These are phyloP conservation scores for Trametes gibbosa DNA, from an alignment of 768 basidiomycete species.

Conservation along the genomic window DNA sequence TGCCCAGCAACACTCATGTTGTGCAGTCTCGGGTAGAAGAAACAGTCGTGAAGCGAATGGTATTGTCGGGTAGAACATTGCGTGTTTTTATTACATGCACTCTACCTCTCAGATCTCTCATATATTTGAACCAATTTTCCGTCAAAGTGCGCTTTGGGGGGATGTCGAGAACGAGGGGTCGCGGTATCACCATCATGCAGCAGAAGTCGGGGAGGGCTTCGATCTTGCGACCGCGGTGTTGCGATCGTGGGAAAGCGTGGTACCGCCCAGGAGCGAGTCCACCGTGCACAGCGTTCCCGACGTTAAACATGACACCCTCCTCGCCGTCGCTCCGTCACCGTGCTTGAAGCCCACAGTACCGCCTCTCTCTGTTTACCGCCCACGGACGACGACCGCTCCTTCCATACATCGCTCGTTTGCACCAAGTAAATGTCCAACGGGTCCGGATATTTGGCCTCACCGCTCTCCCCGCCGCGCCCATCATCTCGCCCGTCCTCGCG, in stretches of 20 bases:
- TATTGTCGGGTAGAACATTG: too few species aligned
- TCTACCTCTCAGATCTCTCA: too few species aligned
- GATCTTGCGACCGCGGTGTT: constrained; percentile 6
- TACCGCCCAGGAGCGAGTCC: constrained; percentile 12
- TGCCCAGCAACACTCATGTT: neutral
- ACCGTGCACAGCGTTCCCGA: constrained; percentile 14
- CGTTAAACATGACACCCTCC: constrained; percentile 9
- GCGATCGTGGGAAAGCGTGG: constrained; percentile 14
- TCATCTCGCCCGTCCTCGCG: constrained; percentile 50
- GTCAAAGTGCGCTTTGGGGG: too few species aligned
- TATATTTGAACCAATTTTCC: too few species aligned
- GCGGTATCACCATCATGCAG: neutral
- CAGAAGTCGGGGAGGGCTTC: neutral
- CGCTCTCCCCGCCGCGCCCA: constrained; percentile 35
- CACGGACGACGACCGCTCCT: constrained; percentile 3
- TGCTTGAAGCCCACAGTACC: neutral
- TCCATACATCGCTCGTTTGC: neutral
- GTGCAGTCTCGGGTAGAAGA: too few species aligned
- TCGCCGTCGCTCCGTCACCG: constrained; percentile 12
- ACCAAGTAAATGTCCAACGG: constrained; percentile 16
- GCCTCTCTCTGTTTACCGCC: neutral
- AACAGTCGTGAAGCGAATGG: too few species aligned
- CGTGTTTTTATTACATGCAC: too few species aligned
- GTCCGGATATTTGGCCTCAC: constrained; percentile 26
- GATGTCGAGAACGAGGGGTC: too few species aligned